Evolutionary conservation across 106 monocot genomes (phyloP).

Genomic region (Cymbidium sinense): DNA sequence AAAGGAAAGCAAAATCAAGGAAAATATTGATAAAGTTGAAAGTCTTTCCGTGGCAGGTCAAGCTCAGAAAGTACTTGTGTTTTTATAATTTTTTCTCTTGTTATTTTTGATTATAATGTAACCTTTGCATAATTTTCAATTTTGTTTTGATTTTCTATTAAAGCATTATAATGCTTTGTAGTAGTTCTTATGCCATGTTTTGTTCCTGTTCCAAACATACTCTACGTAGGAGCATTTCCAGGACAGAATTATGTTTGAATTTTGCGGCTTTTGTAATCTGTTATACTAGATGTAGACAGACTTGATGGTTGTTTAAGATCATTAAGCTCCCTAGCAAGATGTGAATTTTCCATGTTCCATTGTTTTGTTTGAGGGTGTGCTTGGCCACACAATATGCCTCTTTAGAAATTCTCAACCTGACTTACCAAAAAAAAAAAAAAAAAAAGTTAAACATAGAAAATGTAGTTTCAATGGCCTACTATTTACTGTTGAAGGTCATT

Average conservation of each 20-base stretch:
- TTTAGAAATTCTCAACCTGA: background rate
- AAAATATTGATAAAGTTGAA: constrained; percentile 19
- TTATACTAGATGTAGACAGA: background rate
- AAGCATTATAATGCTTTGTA: background rate
- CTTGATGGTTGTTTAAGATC: background rate
- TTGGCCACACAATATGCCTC: background rate
- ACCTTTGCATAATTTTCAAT: background rate
- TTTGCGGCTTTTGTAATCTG: background rate
- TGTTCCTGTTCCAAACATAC: background rate
- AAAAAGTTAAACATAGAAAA: background rate
- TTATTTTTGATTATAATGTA: background rate
- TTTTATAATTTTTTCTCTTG: background rate
- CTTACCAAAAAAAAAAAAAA: background rate
- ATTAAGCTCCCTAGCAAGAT: background rate
- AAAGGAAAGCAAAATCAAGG: constrained; percentile 27
- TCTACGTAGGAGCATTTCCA: background rate
- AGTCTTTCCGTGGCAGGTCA: constrained; percentile 24
- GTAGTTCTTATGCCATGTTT: background rate
- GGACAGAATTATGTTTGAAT: background rate
- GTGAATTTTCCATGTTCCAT: background rate
- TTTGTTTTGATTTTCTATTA: background rate
- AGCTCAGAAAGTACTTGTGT: background rate
- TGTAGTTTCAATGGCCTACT: background rate
- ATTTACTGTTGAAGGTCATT: background rate
- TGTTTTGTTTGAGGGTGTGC: background rate